Evolutionary conservation across 805 yeast genomes (phyloP), one percentile per base, ranked within the genome.

Genomic region (Myxozyma nipponensis): DNA sequence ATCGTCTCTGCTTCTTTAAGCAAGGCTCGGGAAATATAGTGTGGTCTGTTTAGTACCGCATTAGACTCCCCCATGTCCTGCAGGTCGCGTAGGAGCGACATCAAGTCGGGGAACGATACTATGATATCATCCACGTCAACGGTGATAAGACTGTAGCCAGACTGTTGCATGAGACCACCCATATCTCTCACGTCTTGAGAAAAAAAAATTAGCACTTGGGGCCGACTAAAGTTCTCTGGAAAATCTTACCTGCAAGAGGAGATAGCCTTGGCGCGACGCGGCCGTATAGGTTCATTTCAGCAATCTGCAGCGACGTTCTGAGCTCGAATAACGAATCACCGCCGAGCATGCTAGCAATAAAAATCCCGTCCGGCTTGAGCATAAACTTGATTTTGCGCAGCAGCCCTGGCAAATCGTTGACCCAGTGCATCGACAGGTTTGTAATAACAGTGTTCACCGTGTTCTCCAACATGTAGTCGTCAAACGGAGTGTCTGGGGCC

Each of bases 31-130:
- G 82, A 73, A 28, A 86, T 63, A 1, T 64, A 61, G 4, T 66
- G 57, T 15, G 69, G 71, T 6, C 74, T 60, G 18, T 64, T 58
- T 22, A 59, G 59, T 23, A 80, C 77, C 2, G 93, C 82, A 63
- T 86, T 87, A 50, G 82, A 82, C 66, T 87, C 95, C 3, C 95
- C 95, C 95, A 86, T 86, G 21, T 77, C 69, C 62, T 84, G 86
- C 37, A 87, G 66, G 58, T 87, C 95, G 46, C 77, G 78, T 70
- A 86, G 73, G 36, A 87, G 67, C 2, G 86, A 75, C 48, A 78
- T 71, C 43, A 84, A 71, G 58, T 83, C 84, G 0, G 95, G 95
- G 61, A 82, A 87, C 18, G 82, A 83, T 13, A 87, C 89, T 3
- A 84, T 77, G 22, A 86, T 77, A 62, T 87, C 95, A 62, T 87